Base-by-base conservation (phyloP, 495 filamentous ascomycete species). In the Pyrenula massariospora region DNA sequence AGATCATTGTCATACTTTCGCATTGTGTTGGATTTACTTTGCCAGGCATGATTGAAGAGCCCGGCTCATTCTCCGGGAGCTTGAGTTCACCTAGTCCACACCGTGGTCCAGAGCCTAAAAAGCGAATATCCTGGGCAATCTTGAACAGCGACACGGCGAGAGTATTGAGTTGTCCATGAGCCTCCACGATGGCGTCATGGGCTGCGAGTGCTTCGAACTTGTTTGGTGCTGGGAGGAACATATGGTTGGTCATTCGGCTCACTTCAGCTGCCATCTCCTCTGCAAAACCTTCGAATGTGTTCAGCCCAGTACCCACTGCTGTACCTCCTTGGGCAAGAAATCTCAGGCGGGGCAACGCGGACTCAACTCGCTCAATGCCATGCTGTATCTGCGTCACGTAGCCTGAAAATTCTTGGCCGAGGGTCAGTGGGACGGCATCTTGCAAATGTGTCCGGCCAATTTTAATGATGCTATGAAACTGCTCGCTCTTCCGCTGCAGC, bases 21-120 rank as follows among this genome's bases (percentile, higher is more conserved):
- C 89, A 95, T 75, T 98, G 93, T 22, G 93, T 98, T 31, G 93
- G 93, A 79, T 98, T 98, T 64, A 98, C 93, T 78, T 98, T 98
- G 63, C 93, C 93, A 24, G 93, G 93, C 93, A 98, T 98, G 76
- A 98, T 97, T 56, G 88, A 93, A 63, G 83, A 88, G 52, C 93
- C 93, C 19, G 93, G 93, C 79, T 98, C 93, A 73, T 98, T 98
- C 77, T 98, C 93, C 42, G 93, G 93, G 24, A 98, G 82, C 59
- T 76, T 78, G 52, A 98, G 81, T 74, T 98, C 93, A 54, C 90
- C 92, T 12, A 97, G 84, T 62, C 93, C 93, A 73, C 93, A 98
- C 54, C 93, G 87, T 47, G 93, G 93, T 10, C 93, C 93, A 60
- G 89, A 95, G 55, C 94, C 93, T 20, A 98, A 86, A 77, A 94